Conservation (phyloP, 805 yeast genomes). For the Saccharomycopsis selenospora region DNA sequence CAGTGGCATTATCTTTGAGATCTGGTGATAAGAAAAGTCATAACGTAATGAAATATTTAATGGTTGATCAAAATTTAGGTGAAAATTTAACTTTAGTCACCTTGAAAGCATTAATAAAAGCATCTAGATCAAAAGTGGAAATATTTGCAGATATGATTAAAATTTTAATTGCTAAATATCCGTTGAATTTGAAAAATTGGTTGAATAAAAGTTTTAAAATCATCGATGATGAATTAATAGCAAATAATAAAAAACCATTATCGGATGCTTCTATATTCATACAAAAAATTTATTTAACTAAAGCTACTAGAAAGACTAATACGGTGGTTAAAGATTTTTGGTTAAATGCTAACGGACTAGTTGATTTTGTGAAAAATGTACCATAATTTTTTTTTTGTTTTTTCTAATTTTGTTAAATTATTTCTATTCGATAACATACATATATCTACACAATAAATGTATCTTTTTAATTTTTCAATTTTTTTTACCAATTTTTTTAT, state of each 20-base stretch:
- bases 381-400: too few relatives aligned
- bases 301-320: slow-evolving; percentile 36
- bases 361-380: slow-evolving; percentile 29
- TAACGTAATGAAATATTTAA: slow-evolving; percentile 26
- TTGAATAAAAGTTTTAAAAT: slow-evolving; percentile 27
- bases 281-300: slow-evolving; percentile 32
- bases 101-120: slow-evolving; percentile 40
- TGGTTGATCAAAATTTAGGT: slow-evolving; percentile 26
- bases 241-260: slow-evolving; percentile 22
- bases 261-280: slow-evolving; percentile 25
- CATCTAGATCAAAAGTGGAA: slow-evolving; percentile 54
- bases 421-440: too few relatives aligned
- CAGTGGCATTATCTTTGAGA: slow-evolving; percentile 37
- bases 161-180: slow-evolving; percentile 41
- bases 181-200: slow-evolving; percentile 45
- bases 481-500: too few relatives aligned
- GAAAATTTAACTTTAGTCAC: slow-evolving; percentile 30
- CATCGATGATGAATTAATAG: slow-evolving; percentile 26
- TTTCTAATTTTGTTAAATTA: too few relatives aligned
- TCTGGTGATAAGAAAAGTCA: slow-evolving; percentile 40
- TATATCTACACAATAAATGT: too few relatives aligned
- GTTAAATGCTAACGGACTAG: slow-evolving; percentile 34
- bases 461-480: too few relatives aligned
- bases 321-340: slow-evolving; percentile 35
- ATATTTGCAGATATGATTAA: slow-evolving; percentile 47